Conservation (phyloP, 2,329 filamentous ascomycete genomes). For the Albifimbria verrucaria region DNA sequence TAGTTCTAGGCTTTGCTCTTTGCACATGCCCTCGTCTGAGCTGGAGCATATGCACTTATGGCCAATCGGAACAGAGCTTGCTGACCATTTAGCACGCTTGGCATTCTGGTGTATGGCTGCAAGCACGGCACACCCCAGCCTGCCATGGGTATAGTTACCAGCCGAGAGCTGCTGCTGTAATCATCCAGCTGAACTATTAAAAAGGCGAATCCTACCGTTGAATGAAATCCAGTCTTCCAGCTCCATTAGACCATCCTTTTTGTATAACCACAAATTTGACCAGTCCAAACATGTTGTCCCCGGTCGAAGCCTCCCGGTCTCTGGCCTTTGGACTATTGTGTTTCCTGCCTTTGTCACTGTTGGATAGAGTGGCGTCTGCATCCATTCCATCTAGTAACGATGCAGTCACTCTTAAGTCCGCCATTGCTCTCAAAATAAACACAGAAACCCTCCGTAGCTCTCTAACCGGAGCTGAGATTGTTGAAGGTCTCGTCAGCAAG, state of each 20-base stretch:
- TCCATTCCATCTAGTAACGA: not conserved
- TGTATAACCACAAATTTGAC: not conserved
- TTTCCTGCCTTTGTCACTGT: not conserved
- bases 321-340: not conserved
- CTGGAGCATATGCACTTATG: too few relatives aligned
- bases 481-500: slow-evolving; percentile 1
- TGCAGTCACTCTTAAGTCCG: not conserved
- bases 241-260: not conserved
- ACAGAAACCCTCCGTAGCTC: not conserved
- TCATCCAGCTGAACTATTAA: not conserved
- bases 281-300: not conserved
- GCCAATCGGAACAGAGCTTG: not conserved
- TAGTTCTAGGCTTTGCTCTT: too few relatives aligned
- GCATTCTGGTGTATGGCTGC: not conserved
- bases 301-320: not conserved
- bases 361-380: not conserved
- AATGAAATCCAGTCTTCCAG: not conserved
- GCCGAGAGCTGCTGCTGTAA: too few relatives aligned
- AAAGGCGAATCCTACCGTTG: not conserved
- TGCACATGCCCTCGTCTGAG: too few relatives aligned
- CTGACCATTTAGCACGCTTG: not conserved
- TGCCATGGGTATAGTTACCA: not conserved
- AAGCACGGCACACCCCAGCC: not conserved
- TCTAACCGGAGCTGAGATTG: not conserved
- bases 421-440: slow-evolving; percentile 5